Base-by-base conservation (phyloP, 2,329 filamentous ascomycete species). In the Penicillium brevicompactum region DNA sequence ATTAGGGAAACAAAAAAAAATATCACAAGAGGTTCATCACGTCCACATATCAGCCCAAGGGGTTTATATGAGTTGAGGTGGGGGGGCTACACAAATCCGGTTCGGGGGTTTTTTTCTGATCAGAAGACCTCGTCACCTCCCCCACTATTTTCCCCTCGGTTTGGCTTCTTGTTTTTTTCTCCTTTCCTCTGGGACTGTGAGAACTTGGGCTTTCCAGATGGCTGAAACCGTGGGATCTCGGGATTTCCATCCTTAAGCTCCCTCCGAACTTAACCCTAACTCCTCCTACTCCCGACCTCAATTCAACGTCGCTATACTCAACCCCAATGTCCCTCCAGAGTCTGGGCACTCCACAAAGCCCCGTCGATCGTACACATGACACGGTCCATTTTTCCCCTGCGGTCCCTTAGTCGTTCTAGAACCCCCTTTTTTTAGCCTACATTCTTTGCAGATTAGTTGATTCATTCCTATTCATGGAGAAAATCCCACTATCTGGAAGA, bases 21-120 rank as follows among this genome's bases (percentile, higher is more conserved):
- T 27, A 27, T 6, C 24, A 27, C 24, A 31, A 32, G 34, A 37
- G 34, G 13, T 37, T 37, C 34, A 37, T n/a, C 14, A 37, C 34
- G 45, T 47, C 51, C 49, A 51, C 55, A 63, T 63, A 66, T 67
- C 67, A 67, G 66, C 61, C 60, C 61, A 56, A 47, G 34, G 51
- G 60, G 65, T 64, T 62, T 62, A 61, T 59, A 32, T 43, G 55
- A 37, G 32, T 40, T n/a, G 44, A 45, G 51, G 51, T 46, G 52
- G 56, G 56, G 52, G 54, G 34, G 10, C 9, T n/a, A 13, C 42
- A 56, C 57, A 63, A 65, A 65, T 65, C 63, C 63, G 63, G 63
- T 64, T 64, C 63, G 56, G 55, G 50, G 53, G 58, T 63, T 68
- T 69, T 70, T 67, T 68, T 60, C 49, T 68, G 66, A 69, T 69